Percentiles rank a stretch among this genome's conserved stretches.
Evolutionary conservation across 1,284 basidiomycete genomes (phyloP).

Genomic region (Heterobasidion occidentale): DNA sequence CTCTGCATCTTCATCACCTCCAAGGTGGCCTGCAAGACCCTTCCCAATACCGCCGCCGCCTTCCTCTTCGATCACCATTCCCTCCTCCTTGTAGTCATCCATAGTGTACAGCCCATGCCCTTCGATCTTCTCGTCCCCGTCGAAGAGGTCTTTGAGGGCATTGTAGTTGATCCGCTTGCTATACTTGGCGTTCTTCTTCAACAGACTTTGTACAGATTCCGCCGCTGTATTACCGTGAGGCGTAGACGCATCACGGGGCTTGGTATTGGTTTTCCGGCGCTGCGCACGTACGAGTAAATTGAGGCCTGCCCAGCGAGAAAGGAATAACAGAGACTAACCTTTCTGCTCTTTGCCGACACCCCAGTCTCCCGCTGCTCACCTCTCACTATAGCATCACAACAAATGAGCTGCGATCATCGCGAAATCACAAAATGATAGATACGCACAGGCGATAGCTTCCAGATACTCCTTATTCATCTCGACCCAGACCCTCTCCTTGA

Average conservation of each 20-base stretch:
- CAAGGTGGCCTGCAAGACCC: conserved; percentile 17
- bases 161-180: conserved; percentile 89
- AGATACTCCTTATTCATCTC: conserved; percentile 94
- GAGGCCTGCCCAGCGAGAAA: not conserved
- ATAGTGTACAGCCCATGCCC: conserved; percentile 23
- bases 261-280: conserved; percentile 61
- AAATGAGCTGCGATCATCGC: conserved; percentile 10
- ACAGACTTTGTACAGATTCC: conserved; percentile 72
- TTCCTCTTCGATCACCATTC: conserved; percentile 39
- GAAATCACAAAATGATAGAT: not conserved
- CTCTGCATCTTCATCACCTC: conserved; percentile 19
- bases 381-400: conserved; percentile 46
- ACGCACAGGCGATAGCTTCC: conserved; percentile 79
- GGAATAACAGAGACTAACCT: conserved; percentile 39
- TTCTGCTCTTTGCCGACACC: conserved; percentile 49
- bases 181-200: conserved; percentile 79
- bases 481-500: conserved; percentile 96
- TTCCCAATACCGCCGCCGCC: conserved; percentile 29
- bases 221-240: conserved; percentile 70
- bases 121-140: conserved; percentile 26
- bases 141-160: conserved; percentile 71
- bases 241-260: conserved; percentile 67
- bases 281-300: conserved; percentile 18
- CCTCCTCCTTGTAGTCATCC: conserved; percentile 45
- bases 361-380: conserved; percentile 49